These are phyloP conservation scores for Trypanosoma congolense DNA, from an alignment of 208 protist species.

Conservation along the genomic window DNA sequence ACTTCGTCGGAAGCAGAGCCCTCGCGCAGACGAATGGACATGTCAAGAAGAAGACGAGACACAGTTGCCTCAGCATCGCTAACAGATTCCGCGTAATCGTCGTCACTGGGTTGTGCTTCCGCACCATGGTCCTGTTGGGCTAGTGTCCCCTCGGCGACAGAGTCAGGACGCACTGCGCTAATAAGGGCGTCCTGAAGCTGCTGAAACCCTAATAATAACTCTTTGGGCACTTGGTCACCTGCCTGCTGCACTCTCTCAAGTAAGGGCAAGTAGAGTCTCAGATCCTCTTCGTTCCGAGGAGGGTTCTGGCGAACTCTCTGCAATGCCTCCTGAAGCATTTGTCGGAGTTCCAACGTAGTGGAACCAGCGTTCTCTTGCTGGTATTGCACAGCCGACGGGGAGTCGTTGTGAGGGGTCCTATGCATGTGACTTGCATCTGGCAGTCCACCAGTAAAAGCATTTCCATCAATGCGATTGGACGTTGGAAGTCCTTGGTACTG, in stretches of 20 bases:
- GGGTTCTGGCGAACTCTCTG: conserved; percentile 15
- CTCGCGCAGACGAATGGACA: conserved; percentile 53
- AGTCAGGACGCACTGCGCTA: conserved; percentile 13
- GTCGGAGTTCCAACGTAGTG: background rate
- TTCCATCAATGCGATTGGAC: too few species aligned
- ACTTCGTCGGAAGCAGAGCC: conserved; percentile 31
- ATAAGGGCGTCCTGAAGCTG: conserved; percentile 41
- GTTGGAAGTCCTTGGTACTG: too few species aligned
- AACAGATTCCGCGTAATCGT: conserved; percentile 8
- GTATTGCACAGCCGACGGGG: background rate
- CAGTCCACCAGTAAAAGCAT: too few species aligned
- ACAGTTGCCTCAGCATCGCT: conserved; percentile 11
- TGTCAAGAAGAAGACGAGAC: conserved; percentile 33
- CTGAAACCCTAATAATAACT: conserved; percentile 37
- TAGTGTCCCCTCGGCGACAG: conserved; percentile 10
- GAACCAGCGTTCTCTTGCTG: background rate
- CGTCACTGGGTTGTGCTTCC: conserved; percentile 2
- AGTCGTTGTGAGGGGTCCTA: background rate
- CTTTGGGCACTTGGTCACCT: conserved; percentile 25
- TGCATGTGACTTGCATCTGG: too few species aligned
- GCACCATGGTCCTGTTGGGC: conserved; percentile 4
- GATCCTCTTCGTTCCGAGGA: conserved; percentile 25
- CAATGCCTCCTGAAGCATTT: conserved; percentile 2
- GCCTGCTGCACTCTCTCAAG: conserved; percentile 25
- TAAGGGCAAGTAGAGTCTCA: conserved; percentile 39